phyloP scores from a whole-genome alignment of 306 rosid species.

The Ziziphus jujuba region DNA sequence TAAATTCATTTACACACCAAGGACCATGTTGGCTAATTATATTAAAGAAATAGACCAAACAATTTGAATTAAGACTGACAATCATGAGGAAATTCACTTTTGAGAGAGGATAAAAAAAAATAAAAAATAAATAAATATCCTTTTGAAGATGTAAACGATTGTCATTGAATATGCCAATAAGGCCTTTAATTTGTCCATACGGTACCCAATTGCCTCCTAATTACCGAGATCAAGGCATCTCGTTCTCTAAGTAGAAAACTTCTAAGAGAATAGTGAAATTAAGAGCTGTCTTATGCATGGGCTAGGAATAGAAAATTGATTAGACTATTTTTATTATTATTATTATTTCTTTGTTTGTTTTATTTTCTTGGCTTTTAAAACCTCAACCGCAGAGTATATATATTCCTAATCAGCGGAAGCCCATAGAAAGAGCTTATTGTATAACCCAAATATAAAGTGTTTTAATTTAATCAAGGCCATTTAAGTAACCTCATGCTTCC shows the following conservation, averaged over 20 bases:
- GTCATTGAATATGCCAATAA: conserved; percentile 9
- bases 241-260: neutral
- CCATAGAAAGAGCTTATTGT: no score
- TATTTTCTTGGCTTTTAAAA: no score
- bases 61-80: conserved; percentile 19
- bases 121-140: no score
- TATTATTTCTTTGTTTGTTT: no score
- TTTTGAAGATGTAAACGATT: conserved; percentile 17
- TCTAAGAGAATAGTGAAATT: neutral
- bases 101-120: neutral
- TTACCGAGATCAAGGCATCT: conserved; percentile 7
- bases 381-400: no score
- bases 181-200: neutral
- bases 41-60: conserved; percentile 12
- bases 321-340: no score
- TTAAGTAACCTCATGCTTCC: conserved; percentile 3
- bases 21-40: conserved; percentile 11
- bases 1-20: conserved; percentile 31
- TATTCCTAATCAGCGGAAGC: no score
- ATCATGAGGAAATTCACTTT: conserved; percentile 27
- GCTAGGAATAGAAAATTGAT: no score
- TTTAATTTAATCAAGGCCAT: no score
- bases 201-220: conserved; percentile 9
- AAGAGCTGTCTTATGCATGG: no score
- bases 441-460: no score